Evolutionary conservation across 345 rosid genomes (phyloP), one percentile per base, ranked within the genome.

Genomic region (Erucastrum elatum): DNA sequence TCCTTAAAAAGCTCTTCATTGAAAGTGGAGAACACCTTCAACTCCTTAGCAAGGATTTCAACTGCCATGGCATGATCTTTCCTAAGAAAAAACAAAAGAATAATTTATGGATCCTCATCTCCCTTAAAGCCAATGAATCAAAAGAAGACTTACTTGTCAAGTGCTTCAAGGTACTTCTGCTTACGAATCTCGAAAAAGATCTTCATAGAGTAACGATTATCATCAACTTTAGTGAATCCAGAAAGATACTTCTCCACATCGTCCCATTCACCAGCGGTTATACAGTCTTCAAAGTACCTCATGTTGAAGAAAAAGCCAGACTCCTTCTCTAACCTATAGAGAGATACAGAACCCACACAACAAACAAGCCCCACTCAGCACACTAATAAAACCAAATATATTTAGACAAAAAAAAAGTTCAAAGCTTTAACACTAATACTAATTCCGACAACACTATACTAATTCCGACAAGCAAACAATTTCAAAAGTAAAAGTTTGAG

Each of bases 181-280:
- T 82, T 85, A 0, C 84, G 79, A 64, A 85, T 85, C 85, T 82
- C 85, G 66, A 85, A 85, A 63, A 85, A 85, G 35, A 85, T 85
- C 17, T 82, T 85, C 87, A 82, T 82, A 0, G 87, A 85, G 76
- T 85, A 82, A 68, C 84, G 34, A 80, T 85, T 85, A 64, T 85
- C 87, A 77, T 85, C 87, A 8, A 80, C 82, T 75, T 82, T 85
- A 53, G 87, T 85, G 75, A 80, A 85, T 6, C 87, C 85, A 67
- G 85, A 75, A 4, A 85, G 78, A 34, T 85, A 85, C 82, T 85
- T 85, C 84, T 85, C 87, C 0, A 85, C 84, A 71, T 85, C 85
- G 9, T 85, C 85, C 87, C 87, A 85, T 72, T 85, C 87, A 26
- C 87, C 87, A 75, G 83, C 84, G 39, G 81, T 80, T 37, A 85